Evolutionary conservation across 2,329 filamentous ascomycete species (phyloP), one percentile per base, ranked within the genome.

Genomic region (Colletotrichum gigasporum): DNA sequence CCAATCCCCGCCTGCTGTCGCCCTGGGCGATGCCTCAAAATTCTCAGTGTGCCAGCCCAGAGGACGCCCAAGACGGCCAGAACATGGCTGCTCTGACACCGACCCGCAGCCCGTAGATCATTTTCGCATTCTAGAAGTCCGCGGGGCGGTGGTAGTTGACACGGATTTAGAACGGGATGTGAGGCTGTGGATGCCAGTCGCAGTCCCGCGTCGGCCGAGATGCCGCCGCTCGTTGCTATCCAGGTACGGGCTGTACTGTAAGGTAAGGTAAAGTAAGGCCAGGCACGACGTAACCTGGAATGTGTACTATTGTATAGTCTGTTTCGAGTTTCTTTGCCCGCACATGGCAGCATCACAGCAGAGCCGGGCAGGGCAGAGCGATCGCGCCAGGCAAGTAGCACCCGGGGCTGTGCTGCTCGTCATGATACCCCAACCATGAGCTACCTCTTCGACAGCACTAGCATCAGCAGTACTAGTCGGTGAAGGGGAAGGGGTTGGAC

Each of bases 51-150:
- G 32, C 22, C 35, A 28, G 56, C 16, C 41, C 30, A 26, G 41
- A 61, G 8, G 47, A 35, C 22, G 56, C 61, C 39, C 42, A 55
- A 54, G 56, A 35, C 56, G 34, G 28, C 48, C 56, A 35, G 39
- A 64, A 59, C 47, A 61, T 55, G 26, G 41, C 34, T 61, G 26
- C 30, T 35, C 41, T 44, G 42, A 53, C 48, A 52, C 47, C 18
- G 32, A 51, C 42, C 34, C 34, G 48, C 41, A 32, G 35, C 41
- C 24, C 18, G 34, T 54, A 35, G 56, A 61, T 54, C 56, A 42
- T 28, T 37, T 12, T 48, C 41, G 50, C 10, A 52, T 64, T 64
- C 61, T 55, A 64, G 61, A 64, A 64, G 35, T 30, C 32, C 39
- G 34, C 30, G 16, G 32, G 55, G 24, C 37, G n/a, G 39, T 10